Base-by-base conservation (phyloP, 495 filamentous ascomycete genomes). In the Cudoniella acicularis region DNA sequence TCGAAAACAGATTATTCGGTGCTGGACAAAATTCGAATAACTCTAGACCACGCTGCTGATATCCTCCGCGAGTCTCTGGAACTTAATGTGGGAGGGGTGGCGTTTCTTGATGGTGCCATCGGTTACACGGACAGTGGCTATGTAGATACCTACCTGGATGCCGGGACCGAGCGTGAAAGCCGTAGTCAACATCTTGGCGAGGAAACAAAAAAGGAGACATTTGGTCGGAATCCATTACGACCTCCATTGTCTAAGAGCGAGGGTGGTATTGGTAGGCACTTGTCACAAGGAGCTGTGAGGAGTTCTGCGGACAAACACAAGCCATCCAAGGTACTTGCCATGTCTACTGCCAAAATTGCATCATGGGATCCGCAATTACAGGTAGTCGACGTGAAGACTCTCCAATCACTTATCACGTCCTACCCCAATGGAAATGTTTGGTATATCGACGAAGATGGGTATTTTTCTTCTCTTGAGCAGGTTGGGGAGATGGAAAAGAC, bases 1-100 rank as follows among this genome's bases (percentile, higher is more conserved):
- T 79, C 79, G 21, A 45, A 26, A 10, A 16, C 47, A 10, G 30
- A 16, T 21, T 24, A 53, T 10, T 47, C 54, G n/a, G 54, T 64
- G 2, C 23, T 64, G 17, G 62, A 65, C 21, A 53, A 54, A 30
- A 65, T 65, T 17, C 26, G 47, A 16, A 10, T 40, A 2, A 55
- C 58, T 0, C 54, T 65, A 10, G 54, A 65, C 23, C 53, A 57
- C 23, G 62, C 62, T 24, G 62, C 62, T 4, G 42, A 54, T 49
- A 61, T 66, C 18, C 52, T 66, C 16, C 49, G 56, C 16, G 59
- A 66, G 23, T 65, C 62, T 41, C 41, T 65, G 13, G 62, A 61
- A 26, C 41, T 65, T 24, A 52, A 22, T 8, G 43, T 49, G 25
- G 62, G 62, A 1, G 62, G 62, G 20, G 57, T 61, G 10, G 58